A percentile compares a stretch with the other conserved stretches of the same genome.
phyloP scores from a whole-genome alignment of 345 rosid species.

The Salix caprea region DNA sequence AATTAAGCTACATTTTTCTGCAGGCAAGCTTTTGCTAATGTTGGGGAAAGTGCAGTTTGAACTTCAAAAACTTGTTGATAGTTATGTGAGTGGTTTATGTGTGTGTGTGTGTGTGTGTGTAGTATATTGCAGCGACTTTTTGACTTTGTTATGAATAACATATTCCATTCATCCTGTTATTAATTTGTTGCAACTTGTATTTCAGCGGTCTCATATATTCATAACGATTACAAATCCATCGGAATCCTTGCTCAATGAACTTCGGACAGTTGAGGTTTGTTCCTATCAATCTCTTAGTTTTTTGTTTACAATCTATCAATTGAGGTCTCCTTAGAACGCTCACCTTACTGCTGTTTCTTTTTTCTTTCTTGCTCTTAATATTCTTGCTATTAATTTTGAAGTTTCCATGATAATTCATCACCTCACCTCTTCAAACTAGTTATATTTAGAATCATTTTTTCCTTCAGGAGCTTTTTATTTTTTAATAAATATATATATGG shows the following conservation, averaged over 20 bases:
- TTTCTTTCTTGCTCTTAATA: background rate
- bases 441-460: background rate
- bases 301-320: background rate
- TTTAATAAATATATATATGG: background rate
- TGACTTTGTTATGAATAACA: background rate
- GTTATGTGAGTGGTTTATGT: conserved; percentile 64
- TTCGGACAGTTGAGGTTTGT: conserved; percentile 93
- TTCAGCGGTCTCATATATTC: conserved; percentile 78
- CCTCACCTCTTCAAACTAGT: background rate
- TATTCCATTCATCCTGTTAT: background rate
- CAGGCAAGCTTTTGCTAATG: conserved; percentile 69
- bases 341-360: background rate
- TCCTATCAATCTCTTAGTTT: conserved; percentile 15
- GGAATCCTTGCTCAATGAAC: conserved; percentile 90
- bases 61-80: conserved; percentile 81
- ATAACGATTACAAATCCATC: conserved; percentile 83
- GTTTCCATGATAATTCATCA: background rate
- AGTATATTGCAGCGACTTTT: conserved; percentile 1
- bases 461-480: background rate
- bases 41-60: conserved; percentile 80
- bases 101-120: background rate
- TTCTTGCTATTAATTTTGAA: background rate
- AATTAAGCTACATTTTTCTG: conserved; percentile 19
- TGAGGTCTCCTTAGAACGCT: background rate
- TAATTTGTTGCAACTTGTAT: conserved; percentile 15